These are phyloP conservation scores for Russula sp. DNA, from an alignment of 768 basidiomycete species.

Conservation along the genomic window DNA sequence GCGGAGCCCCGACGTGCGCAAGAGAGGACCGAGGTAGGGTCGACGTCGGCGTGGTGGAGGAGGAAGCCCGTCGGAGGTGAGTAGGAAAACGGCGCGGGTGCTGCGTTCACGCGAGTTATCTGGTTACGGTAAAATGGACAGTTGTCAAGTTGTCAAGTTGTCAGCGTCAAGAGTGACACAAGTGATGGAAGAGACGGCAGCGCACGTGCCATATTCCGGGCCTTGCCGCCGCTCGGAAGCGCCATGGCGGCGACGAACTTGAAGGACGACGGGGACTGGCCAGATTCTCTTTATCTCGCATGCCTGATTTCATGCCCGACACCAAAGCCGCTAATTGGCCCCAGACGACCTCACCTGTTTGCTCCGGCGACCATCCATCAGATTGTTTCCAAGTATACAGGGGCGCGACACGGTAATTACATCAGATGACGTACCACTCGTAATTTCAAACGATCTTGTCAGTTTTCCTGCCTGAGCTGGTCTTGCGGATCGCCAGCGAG, in stretches of 20 bases:
- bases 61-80: slow-evolving; percentile 25
- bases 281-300: slow-evolving; percentile 10
- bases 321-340: slow-evolving; percentile 26
- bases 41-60: slow-evolving; percentile 24
- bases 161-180: neutral
- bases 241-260: slow-evolving; percentile 18
- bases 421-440: slow-evolving; percentile 17
- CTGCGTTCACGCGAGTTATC: slow-evolving; percentile 26
- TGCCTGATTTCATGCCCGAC: slow-evolving; percentile 25
- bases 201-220: slow-evolving; percentile 29
- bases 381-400: neutral
- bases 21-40: slow-evolving; percentile 16
- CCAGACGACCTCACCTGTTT: slow-evolving; percentile 27
- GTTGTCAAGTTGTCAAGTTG: neutral
- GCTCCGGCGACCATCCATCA: neutral
- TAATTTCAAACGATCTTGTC: slow-evolving; percentile 19
- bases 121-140: neutral
- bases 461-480: slow-evolving; percentile 16
- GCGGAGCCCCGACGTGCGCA: slow-evolving; percentile 20
- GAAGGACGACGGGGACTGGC: neutral
- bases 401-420: neutral
- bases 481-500: slow-evolving; percentile 17
- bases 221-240: slow-evolving; percentile 27
- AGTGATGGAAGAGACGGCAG: too few species aligned
- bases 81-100: slow-evolving; percentile 12